Evolutionary conservation across 1,139 yeast genomes (phyloP), one percentile per base, ranked within the genome.

Genomic region (Lodderomyces beijingensis): DNA sequence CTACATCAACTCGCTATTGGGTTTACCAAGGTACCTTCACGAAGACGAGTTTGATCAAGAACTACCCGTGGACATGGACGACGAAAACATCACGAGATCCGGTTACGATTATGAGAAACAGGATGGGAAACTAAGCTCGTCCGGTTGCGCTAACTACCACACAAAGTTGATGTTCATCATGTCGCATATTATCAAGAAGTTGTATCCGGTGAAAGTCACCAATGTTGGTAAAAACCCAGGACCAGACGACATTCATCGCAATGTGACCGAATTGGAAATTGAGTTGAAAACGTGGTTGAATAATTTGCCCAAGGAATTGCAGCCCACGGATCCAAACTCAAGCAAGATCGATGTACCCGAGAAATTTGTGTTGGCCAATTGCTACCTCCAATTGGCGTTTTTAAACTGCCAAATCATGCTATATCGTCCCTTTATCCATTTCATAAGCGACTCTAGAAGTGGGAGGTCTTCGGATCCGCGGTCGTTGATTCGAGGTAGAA

Each of bases 351-450:
- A 36, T 9, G 74, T 84, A 5, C 73, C 84, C n/a, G 76, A 79
- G 45, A 65, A 65, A 45, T 80, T 79, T 50, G 57, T 74, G 30
- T 74, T 84, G 53, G 94, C 95, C 1, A 86, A 86, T 54, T 71
- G 84, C 44, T 64, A 87, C 33, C 62, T 88, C 13, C 91, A 86
- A 50, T 62, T 88, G 33, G 76, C 95, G 4, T 87, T 83, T 44
- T 65, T 88, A 37, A 93, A 87, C 51, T 86, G 88, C 39, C 89
- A 85, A 53, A 79, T 88, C 34, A 83, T 87, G 51, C 64, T 88
- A 16, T 89, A 89, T 53, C 74, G 97, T 33, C 97, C 96, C 1
- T 88, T 87, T 52, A 86, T 88, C 44, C 96, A 88, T 59, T 87
- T 82, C 52, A 73, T 86, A 35, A 66, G 71, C 41, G 67, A 63